Conservation (phyloP, 306 rosid genomes). For the Ziziphus jujuba region DNA sequence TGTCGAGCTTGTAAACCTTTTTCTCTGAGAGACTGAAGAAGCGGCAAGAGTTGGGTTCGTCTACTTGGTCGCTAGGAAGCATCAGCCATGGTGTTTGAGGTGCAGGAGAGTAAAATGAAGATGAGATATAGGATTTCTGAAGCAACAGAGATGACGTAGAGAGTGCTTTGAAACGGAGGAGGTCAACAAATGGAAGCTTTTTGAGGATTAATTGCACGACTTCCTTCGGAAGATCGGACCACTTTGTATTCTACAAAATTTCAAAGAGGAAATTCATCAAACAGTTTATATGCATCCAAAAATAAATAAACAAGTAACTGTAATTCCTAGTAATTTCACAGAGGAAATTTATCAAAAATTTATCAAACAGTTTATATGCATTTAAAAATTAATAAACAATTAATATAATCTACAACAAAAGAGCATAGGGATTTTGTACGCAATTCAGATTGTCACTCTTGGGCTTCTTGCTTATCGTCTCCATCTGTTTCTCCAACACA, state of each 20-base stretch:
- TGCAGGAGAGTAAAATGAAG: background rate
- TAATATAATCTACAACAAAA: too few species aligned
- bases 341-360: too few species aligned
- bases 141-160: background rate
- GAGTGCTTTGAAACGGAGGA: background rate
- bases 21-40: constrained; percentile 10
- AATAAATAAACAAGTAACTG: too few species aligned
- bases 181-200: background rate
- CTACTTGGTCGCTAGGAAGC: background rate
- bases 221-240: background rate
- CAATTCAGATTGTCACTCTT: too few species aligned
- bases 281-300: too few species aligned
- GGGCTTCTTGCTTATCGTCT: too few species aligned
- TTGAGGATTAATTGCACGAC: background rate
- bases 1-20: background rate
- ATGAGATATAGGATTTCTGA: background rate
- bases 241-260: background rate
- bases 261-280: too few species aligned
- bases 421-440: too few species aligned
- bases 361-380: too few species aligned
- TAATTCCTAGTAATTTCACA: too few species aligned
- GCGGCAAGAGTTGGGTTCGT: background rate
- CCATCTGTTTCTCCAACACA: too few species aligned
- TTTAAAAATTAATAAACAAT: too few species aligned
- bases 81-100: constrained; percentile 14